Evolutionary conservation across 306 rosid species (phyloP).

Genomic region (Gastrolobium villosum): DNA sequence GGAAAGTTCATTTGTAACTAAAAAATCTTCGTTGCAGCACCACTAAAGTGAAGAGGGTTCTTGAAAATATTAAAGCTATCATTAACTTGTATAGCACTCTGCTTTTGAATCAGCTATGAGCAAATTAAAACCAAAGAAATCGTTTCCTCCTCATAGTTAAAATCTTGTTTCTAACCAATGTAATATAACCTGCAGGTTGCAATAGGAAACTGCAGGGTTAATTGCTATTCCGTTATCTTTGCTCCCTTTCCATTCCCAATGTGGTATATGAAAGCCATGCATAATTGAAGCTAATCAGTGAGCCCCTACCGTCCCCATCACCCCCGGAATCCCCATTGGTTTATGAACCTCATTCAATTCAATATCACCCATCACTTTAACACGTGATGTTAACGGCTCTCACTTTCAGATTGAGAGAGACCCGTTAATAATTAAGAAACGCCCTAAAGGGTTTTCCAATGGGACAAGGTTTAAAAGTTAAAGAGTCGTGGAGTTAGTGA

Average conservation of each 20-base stretch:
- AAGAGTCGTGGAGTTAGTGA: neutral
- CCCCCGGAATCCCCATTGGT: slow-evolving; percentile 13
- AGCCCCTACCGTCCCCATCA: slow-evolving; percentile 14
- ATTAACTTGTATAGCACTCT: neutral
- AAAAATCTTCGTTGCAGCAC: neutral
- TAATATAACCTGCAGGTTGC: neutral
- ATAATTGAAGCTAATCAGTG: slow-evolving; percentile 36
- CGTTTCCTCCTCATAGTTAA: neutral
- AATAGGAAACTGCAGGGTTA: slow-evolving; percentile 35
- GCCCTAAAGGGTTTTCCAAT: slow-evolving; percentile 7
- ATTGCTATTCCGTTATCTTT: neutral
- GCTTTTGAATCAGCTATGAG: neutral
- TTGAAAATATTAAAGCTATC: neutral
- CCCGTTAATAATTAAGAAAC: neutral
- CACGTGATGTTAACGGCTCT: slow-evolving; percentile 27
- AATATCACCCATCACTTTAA: neutral
- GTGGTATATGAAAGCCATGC: slow-evolving; percentile 13
- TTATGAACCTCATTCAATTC: slow-evolving; percentile 21
- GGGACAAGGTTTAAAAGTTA: slow-evolving; percentile 5
- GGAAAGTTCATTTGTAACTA: slow-evolving; percentile 6
- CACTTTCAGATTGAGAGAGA: slow-evolving; percentile 10
- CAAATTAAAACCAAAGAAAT: neutral
- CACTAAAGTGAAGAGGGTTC: neutral
- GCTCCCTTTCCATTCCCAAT: neutral
- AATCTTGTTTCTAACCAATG: neutral